Percentiles rank a stretch among this genome's conserved stretches.
These are phyloP conservation scores for Dothidotthia symphoricarpi DNA, from an alignment of 2,329 filamentous ascomycete species.

Conservation along the genomic window DNA sequence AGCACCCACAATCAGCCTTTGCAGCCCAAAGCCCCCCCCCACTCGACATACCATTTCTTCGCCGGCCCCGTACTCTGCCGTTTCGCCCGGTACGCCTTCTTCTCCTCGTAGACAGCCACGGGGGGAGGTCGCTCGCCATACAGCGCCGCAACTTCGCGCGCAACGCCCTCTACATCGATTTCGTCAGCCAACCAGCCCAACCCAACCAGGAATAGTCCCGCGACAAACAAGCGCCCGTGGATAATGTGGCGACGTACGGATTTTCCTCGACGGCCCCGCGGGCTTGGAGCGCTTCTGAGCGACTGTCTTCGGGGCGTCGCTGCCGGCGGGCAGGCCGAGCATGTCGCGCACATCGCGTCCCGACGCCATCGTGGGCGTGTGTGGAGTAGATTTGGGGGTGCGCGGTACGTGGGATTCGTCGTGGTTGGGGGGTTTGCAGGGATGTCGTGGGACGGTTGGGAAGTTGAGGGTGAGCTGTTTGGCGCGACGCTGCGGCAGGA, in stretches of 20 bases:
- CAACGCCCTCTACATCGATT: slow-evolving; percentile 36
- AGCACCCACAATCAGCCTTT: slow-evolving; percentile 10
- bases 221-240: slow-evolving; percentile 12
- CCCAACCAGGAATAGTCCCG: too few relatives aligned
- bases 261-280: slow-evolving; percentile 52
- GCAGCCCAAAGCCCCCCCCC: too few relatives aligned
- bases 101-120: slow-evolving; percentile 43
- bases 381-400: slow-evolving; percentile 19
- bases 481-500: slow-evolving; percentile 10
- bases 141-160: slow-evolving; percentile 43
- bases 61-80: slow-evolving; percentile 41
- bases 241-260: slow-evolving; percentile 45
- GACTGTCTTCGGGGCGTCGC: slow-evolving; percentile 45
- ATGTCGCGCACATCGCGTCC: slow-evolving; percentile 77
- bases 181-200: too few relatives aligned
- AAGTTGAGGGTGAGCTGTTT: slow-evolving; percentile 14
- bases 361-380: slow-evolving; percentile 35
- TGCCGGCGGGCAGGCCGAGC: slow-evolving; percentile 69
- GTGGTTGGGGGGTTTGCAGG: slow-evolving; percentile 33
- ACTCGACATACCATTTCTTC: slow-evolving; percentile 41
- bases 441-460: slow-evolving; percentile 17
- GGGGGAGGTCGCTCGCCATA: slow-evolving; percentile 44
- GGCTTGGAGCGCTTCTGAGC: slow-evolving; percentile 74
- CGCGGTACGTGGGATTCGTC: slow-evolving; percentile 14
- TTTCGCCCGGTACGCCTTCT: slow-evolving; percentile 42